A percentile compares a stretch with the other conserved stretches of the same genome.
phyloP scores from a whole-genome alignment of 1,139 yeast species.

The Blastobotrys ciferrii region DNA sequence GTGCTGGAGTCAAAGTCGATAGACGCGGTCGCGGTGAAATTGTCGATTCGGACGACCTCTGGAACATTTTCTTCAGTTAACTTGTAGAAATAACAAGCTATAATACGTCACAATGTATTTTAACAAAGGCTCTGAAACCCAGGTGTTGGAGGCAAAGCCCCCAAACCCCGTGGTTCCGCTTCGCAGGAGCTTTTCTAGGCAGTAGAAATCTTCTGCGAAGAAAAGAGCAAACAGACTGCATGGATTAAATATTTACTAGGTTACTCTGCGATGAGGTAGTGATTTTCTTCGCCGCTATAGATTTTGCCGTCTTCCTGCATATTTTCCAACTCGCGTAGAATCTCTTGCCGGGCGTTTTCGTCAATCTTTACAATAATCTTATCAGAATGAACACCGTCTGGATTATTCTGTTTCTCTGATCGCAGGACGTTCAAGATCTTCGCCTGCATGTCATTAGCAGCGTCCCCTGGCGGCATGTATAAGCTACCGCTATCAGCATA shows the following conservation, averaged over 20 bases:
- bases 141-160: too few species aligned
- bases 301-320: constrained; percentile 22
- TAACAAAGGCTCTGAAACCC: too few species aligned
- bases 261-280: constrained; percentile 12
- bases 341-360: constrained; percentile 3
- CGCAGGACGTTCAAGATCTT: constrained; percentile 10
- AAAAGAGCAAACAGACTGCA: too few species aligned
- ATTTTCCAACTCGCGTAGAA: constrained; percentile 15
- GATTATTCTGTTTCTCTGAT: constrained; percentile 4
- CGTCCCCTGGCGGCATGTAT: constrained; percentile 21
- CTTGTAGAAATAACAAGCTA: neutral
- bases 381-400: constrained; percentile 6
- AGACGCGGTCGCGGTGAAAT: constrained; percentile 32
- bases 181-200: too few species aligned
- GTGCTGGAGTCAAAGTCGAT: constrained; percentile 42
- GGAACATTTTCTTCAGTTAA: constrained; percentile 23
- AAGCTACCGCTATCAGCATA: constrained; percentile 18
- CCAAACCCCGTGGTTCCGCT: too few species aligned
- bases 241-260: neutral
- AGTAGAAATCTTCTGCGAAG: neutral
- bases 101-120: neutral
- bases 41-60: constrained; percentile 26
- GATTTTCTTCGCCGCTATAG: constrained; percentile 23
- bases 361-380: constrained; percentile 6
- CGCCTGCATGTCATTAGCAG: constrained; percentile 13